A percentile compares a stretch with the other conserved stretches of the same genome.
Evolutionary conservation across 306 rosid species (phyloP).

Genomic region (Spatholobus suberectus): DNA sequence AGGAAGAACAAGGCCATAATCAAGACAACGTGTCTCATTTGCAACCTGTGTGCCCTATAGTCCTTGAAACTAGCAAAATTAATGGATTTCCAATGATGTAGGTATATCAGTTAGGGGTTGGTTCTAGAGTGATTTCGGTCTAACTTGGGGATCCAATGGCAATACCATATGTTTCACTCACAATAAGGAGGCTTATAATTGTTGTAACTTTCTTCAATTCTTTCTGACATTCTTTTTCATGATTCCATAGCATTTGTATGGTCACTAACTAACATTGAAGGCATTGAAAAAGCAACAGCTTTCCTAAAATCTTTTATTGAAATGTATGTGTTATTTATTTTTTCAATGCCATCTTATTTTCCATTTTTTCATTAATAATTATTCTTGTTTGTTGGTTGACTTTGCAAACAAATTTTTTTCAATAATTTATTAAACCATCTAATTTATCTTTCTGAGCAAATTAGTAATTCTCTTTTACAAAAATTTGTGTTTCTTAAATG

Average conservation of each 20-base stretch:
- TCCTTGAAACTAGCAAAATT: constrained; percentile 52
- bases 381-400: background rate
- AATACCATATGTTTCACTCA: constrained; percentile 88
- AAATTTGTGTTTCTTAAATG: too few species aligned
- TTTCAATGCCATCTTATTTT: background rate
- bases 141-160: constrained; percentile 67
- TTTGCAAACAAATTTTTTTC: constrained; percentile 1
- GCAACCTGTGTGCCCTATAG: constrained; percentile 48
- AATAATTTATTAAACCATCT: too few species aligned
- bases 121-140: constrained; percentile 46
- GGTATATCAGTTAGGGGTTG: constrained; percentile 49
- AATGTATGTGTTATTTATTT: constrained; percentile 52
- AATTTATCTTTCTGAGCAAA: too few species aligned
- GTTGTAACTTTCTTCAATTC: constrained; percentile 96
- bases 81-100: constrained; percentile 57
- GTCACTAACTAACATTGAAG: constrained; percentile 92
- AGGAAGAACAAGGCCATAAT: constrained; percentile 63
- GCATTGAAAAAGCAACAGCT: constrained; percentile 84
- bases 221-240: constrained; percentile 96
- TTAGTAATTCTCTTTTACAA: too few species aligned
- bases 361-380: background rate
- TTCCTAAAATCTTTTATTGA: constrained; percentile 79
- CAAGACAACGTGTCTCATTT: constrained; percentile 60
- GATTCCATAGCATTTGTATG: constrained; percentile 96
- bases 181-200: constrained; percentile 83